Conservation (phyloP, 192 early-diverging fungal genomes). For the Coemansia sp. region DNA sequence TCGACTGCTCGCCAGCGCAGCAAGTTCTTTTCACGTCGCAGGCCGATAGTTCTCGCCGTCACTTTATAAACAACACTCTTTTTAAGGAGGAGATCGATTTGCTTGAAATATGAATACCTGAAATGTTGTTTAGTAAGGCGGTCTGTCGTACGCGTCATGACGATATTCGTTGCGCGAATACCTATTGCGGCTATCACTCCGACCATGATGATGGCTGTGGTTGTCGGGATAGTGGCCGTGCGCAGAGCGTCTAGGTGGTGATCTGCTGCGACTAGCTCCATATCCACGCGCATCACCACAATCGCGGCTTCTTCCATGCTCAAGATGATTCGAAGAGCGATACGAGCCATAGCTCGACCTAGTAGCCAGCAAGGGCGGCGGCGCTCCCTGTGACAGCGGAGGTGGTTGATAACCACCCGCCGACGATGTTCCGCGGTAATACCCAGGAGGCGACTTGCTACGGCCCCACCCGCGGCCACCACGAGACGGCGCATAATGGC, state of each 20-base stretch:
- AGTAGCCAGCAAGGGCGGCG: not conserved
- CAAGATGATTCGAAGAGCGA: constrained; percentile 12
- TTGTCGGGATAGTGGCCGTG: constrained; percentile 10
- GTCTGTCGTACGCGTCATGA: not conserved
- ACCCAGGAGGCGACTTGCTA: constrained; percentile 41
- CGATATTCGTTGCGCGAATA: constrained; percentile 11
- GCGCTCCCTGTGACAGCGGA: not conserved
- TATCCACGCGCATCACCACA: constrained; percentile 10
- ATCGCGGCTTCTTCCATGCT: constrained; percentile 12
- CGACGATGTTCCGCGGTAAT: not conserved
- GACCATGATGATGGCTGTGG: constrained; percentile 1
- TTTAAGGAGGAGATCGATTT: not conserved
- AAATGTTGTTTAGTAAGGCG: not conserved
- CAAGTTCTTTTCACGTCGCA: constrained; percentile 37
- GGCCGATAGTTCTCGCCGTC: constrained; percentile 13
- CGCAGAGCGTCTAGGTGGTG: constrained; percentile 2
- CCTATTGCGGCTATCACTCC: constrained; percentile 1
- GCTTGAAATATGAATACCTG: constrained; percentile 4
- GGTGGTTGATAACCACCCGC: not conserved
- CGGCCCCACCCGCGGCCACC: constrained; percentile 19
- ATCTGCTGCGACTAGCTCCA: constrained; percentile 15
- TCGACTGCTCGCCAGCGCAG: constrained; percentile 23
- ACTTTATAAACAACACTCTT: constrained; percentile 17
- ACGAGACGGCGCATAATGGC: constrained; percentile 19
- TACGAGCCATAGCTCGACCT: constrained; percentile 7